Base-by-base conservation (phyloP, 352 stramenopile species). In the Pythium brachiatum region DNA sequence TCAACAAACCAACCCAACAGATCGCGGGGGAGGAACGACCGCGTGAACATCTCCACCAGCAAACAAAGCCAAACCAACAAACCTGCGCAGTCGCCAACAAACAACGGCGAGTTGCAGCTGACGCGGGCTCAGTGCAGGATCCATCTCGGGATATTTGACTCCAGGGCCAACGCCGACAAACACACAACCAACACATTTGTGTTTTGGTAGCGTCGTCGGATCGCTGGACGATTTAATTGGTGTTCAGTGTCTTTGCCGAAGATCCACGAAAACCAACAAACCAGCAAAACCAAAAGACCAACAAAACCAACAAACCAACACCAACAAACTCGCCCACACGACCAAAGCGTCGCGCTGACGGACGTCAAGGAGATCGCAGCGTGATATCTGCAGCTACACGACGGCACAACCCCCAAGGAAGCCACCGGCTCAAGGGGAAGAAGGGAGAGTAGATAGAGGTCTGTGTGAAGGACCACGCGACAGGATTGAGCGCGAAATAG, bases 401-500 rank as follows among this genome's bases (percentile, higher is more conserved):
- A 27, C 41, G 20, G 8, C 7, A 27, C n/a, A 8, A 0, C 41
- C 6, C 26, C 7, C 15, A 5, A 48, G 18, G 41, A 27, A 21
- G 7, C 25, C 15, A 48, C 12, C 41, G 36, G 31, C 15, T 38
- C 16, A 44, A 44, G 38, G 5, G 8, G 15, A 18, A 41, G 34
- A 41, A 3, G 15, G n/a, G 26, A n/a, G 12, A 21, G 23, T 11
- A 48, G 20, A 27, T 5, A 48, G 41, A 48, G 41, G 23, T 48
- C 41, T 20, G 18, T 48, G 41, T 18, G 41, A 27, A 27, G 41
- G 20, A 21, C 41, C 20, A n/a, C 23, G 20, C 41, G 60, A 26
- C 53, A 68, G 34, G 61, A 62, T 68, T 58, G 61, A 43, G 27
- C 54, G 51, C 50, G 43, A 32, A 21, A 23, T 6, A n/a, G 50